Evolutionary conservation across 768 basidiomycete genomes (phyloP), one percentile per base, ranked within the genome.

Genomic region (Candolleomyces eurysporus): DNA sequence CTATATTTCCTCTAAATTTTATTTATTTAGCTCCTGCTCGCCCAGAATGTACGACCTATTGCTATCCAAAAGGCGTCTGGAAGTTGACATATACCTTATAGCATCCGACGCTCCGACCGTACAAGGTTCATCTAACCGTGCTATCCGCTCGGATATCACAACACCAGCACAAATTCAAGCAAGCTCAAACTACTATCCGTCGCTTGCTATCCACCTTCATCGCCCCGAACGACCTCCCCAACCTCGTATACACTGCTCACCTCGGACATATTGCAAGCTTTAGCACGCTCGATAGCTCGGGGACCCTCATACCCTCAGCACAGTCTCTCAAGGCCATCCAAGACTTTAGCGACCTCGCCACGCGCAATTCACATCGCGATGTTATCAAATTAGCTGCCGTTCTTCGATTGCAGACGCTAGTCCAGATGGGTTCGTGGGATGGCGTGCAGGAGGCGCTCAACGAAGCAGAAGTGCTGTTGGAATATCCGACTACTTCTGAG

Each of bases 361-460:
- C 51, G 63, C 71, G 67, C 11, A 72, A 70, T 36, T 61, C 60
- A 7, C 85, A 86, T 59, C 62, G 66, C 0, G 73, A 77, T 14
- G 75, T 90, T 0, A 73, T 74, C 9, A 76, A 84, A 22, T 75
- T 91, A 1, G 75, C 82, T 0, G 77, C 77, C 16, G 80, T 90
- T 7, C 70, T 90, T 48, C 85, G 83, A 52, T 75, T 90, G 5
- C 82, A 84, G 43, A 72, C 84, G 1, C 77, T 89, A 21, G 75
- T 87, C 14, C 76, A 82, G 0, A 78, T 83, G 30, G 81, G 81
- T 6, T 67, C 83, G 63, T 90, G 86, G 87, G 71, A 76, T 16
- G 69, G 79, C 42, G 82, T 88, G 8, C 73, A 68, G 4, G 78
- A 78, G 40, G 80, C 85, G 5, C 72, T 90, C 46, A 62, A 70